Conservation (phyloP, 805 yeast species). For the Pichia pseudocactophila region DNA sequence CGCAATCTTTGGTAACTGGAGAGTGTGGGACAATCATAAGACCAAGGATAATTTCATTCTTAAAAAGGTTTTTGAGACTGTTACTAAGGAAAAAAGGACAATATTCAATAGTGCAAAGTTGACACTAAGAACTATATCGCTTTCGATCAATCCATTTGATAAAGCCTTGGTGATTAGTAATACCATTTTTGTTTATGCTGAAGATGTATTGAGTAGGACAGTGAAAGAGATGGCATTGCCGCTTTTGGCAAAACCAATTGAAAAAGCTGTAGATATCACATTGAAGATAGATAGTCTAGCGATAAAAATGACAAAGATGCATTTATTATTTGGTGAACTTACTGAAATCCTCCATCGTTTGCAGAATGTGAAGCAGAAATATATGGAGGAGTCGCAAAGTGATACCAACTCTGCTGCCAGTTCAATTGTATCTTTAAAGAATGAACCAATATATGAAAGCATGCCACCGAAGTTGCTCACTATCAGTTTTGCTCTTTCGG, state of each 20-base stretch:
- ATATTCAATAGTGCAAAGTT: constrained; percentile 7
- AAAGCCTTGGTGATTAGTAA: constrained; percentile 13
- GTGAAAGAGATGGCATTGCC: constrained; percentile 13
- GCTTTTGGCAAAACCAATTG: constrained; percentile 13
- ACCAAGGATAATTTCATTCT: constrained; percentile 51
- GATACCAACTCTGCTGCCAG: constrained; percentile 6
- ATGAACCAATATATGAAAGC: constrained; percentile 4
- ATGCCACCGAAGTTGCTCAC: constrained; percentile 13
- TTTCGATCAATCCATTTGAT: constrained; percentile 18
- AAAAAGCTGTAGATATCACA: constrained; percentile 15
- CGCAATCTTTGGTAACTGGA: constrained; percentile 64
- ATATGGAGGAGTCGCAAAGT: neutral
- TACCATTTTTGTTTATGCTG: constrained; percentile 12
- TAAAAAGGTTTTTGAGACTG: constrained; percentile 36
- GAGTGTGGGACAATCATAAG: constrained; percentile 82
- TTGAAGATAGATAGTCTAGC: constrained; percentile 14
- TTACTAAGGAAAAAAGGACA: constrained; percentile 8
- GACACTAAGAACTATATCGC: constrained; percentile 10
- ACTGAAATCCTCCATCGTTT: constrained; percentile 4
- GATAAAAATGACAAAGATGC: constrained; percentile 11
- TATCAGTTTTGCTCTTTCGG: constrained; percentile 15
- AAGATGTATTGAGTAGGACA: constrained; percentile 9
- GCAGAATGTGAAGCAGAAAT: neutral
- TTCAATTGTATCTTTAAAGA: constrained; percentile 4
- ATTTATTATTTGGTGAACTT: constrained; percentile 2